Base-by-base conservation (phyloP, 345 rosid species). In the Geranium brycei region DNA sequence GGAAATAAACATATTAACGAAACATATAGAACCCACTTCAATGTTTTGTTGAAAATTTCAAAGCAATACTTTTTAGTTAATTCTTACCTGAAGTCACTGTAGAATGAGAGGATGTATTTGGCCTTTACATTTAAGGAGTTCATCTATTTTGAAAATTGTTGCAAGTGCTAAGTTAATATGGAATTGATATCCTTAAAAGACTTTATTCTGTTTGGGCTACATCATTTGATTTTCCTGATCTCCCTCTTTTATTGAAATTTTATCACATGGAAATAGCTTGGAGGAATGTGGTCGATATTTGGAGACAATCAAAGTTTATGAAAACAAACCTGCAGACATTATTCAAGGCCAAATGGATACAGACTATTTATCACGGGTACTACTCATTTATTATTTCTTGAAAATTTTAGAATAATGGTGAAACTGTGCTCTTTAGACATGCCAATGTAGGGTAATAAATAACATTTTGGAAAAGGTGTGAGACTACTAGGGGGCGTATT, bases 221-320 rank as follows among this genome's bases (percentile, higher is more conserved):
- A 15, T 58, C 56, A 62, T 8, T 64, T 31, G 51, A 35, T 11
- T 0, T 69, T 31, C 47, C 57, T 31, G 16, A 55, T 14, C 5
- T 31, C 40, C 0, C 4, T 51, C 31, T 31, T 40, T 68, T 61
- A n/a, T 59, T 57, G 28, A 23, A 23, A 12, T 64, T 11, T 32
- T 55, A 17, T 38, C 28, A 17, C 59, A 64, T 69, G 72, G n/a
- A 74, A 31, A 17, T 78, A 90, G 99, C 83, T 75, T 86, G 82
- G 91, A 89, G 64, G 97, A 93, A 83, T 93, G 99, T 72, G 97
- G 87, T 0, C 96, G 97, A 51, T 93, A 88, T 76, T 82, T 93
- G 84, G 97, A 93, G 81, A 90, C 99, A 1, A 85, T 93, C 57
- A 93, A 93, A 76, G 81, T 90, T 62, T 90, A 90, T 69, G 97